Percentiles rank a stretch among this genome's conserved stretches.
phyloP scores from a whole-genome alignment of 495 filamentous ascomycete genomes.

The Penicillium macrosclerotiorum region DNA sequence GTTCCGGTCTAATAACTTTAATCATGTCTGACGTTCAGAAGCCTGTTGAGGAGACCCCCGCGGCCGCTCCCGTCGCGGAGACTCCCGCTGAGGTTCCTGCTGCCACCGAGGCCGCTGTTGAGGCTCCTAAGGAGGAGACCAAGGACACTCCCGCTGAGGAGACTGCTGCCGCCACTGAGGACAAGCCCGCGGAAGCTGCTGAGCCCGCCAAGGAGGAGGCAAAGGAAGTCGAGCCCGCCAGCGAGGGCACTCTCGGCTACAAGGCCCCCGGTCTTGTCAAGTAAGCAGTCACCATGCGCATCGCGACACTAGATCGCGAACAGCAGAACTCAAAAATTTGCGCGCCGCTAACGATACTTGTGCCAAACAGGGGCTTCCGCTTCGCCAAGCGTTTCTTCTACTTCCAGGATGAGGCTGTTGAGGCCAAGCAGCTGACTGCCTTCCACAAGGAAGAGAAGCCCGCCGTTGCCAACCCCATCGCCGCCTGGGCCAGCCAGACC shows the following conservation, averaged over 20 bases:
- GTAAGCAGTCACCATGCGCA: slow-evolving; percentile 65
- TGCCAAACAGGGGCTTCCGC: slow-evolving; percentile 52
- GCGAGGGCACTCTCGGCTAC: slow-evolving; percentile 76
- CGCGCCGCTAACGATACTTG: slow-evolving; percentile 15
- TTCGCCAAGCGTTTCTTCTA: slow-evolving; percentile 86
- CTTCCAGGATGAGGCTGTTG: slow-evolving; percentile 80
- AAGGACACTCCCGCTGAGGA: slow-evolving; percentile 38
- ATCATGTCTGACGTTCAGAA: slow-evolving; percentile 54
- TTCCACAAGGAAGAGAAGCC: slow-evolving; percentile 89
- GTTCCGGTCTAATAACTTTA: slow-evolving; percentile 24
- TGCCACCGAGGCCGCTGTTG: slow-evolving; percentile 34
- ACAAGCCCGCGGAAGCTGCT: slow-evolving; percentile 24
- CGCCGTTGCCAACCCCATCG: slow-evolving; percentile 68
- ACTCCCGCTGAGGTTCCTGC: slow-evolving; percentile 34
- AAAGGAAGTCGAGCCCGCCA: slow-evolving; percentile 51
- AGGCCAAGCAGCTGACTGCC: slow-evolving; percentile 65
- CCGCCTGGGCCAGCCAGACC: slow-evolving; percentile 86
- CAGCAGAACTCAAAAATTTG: background rate
- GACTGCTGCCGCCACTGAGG: slow-evolving; percentile 31
- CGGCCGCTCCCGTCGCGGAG: slow-evolving; percentile 37
- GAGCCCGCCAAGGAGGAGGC: slow-evolving; percentile 48
- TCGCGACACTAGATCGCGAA: slow-evolving; percentile 2
- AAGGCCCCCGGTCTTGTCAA: slow-evolving; percentile 88
- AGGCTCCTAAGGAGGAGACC: slow-evolving; percentile 35
- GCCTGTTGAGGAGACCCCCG: slow-evolving; percentile 48